Percentiles rank a stretch among this genome's conserved stretches.
These are phyloP conservation scores for Saposhnikovia divaricata DNA, from an alignment of 129 eudicot species.

Conservation along the genomic window DNA sequence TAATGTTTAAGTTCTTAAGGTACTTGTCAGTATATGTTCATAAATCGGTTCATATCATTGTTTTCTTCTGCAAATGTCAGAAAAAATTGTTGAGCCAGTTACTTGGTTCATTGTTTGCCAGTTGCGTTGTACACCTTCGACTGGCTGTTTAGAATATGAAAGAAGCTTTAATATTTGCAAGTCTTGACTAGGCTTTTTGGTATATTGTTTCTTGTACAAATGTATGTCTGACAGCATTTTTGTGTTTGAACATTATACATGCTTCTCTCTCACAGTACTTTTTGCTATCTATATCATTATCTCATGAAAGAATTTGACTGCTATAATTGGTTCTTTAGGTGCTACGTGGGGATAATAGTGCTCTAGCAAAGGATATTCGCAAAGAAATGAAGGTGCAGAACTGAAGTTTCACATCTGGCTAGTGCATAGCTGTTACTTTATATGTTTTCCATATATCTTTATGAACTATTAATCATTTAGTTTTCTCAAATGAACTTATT, in stretches of 20 bases:
- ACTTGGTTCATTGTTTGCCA: not conserved
- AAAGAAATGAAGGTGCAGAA: conserved; percentile 84
- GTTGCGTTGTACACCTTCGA: not conserved
- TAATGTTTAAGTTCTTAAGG: not conserved
- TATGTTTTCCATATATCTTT: not conserved
- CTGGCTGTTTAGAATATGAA: not conserved
- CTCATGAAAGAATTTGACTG: not conserved
- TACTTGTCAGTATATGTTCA: not conserved
- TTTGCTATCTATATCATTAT: not conserved
- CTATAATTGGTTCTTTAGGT: conserved; percentile 43
- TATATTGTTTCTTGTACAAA: not conserved
- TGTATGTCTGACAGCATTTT: not conserved
- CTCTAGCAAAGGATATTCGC: conserved; percentile 95
- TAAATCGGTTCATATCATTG: not conserved
- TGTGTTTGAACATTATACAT: not conserved
- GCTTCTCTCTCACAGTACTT: not conserved
- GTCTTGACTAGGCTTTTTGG: not conserved
- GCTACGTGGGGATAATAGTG: conserved; percentile 91
- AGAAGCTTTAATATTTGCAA: not conserved
- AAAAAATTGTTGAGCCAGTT: not conserved
- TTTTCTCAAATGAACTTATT: conserved; percentile 12
- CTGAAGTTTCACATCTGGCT: conserved; percentile 1
- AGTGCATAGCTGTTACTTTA: not conserved
- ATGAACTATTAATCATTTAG: not conserved
- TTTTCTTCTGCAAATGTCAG: not conserved